Conservation (phyloP, 1,139 yeast genomes). For the Scheffersomyces parashehatae region DNA sequence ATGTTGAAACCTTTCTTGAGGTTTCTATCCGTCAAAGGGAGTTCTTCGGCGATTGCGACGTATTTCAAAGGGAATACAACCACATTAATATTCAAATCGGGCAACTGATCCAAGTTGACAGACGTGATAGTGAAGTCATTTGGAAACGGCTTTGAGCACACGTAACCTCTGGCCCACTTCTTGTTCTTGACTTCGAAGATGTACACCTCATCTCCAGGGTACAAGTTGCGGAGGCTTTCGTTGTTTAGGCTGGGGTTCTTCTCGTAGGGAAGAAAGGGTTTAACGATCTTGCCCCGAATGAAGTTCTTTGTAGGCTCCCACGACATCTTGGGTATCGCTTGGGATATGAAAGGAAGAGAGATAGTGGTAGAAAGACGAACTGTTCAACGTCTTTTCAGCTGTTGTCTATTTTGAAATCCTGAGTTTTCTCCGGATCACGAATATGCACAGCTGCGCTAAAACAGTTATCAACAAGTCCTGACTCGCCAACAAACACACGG, state of each 20-base stretch:
- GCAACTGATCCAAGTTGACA: slow-evolving; percentile 61
- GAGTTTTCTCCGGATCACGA: too few species aligned
- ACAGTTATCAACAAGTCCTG: too few species aligned
- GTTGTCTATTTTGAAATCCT: too few species aligned
- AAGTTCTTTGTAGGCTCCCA: slow-evolving; percentile 44
- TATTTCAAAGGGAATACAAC: slow-evolving; percentile 64
- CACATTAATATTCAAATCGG: slow-evolving; percentile 51
- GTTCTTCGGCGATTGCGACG: slow-evolving; percentile 37
- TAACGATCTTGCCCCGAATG: slow-evolving; percentile 52
- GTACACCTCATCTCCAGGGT: slow-evolving; percentile 81
- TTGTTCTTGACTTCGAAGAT: slow-evolving; percentile 66
- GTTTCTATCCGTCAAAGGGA: slow-evolving; percentile 28
- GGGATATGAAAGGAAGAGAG: too few species aligned
- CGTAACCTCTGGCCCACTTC: slow-evolving; percentile 83
- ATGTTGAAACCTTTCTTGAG: slow-evolving; percentile 36
- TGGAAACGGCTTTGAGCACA: slow-evolving; percentile 63
- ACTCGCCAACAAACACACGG: too few species aligned
- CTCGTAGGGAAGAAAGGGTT: slow-evolving; percentile 64
- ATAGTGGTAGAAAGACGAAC: too few species aligned
- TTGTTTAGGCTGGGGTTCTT: slow-evolving; percentile 43
- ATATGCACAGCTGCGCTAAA: too few species aligned
- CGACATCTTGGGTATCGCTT: slow-evolving; percentile 15
- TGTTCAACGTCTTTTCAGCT: too few species aligned
- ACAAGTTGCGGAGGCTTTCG: slow-evolving; percentile 52
- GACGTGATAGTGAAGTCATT: slow-evolving; percentile 65